Evolutionary conservation across 2,329 filamentous ascomycete species (phyloP), one percentile per base, ranked within the genome.

Genomic region (Aciculosporium take): DNA sequence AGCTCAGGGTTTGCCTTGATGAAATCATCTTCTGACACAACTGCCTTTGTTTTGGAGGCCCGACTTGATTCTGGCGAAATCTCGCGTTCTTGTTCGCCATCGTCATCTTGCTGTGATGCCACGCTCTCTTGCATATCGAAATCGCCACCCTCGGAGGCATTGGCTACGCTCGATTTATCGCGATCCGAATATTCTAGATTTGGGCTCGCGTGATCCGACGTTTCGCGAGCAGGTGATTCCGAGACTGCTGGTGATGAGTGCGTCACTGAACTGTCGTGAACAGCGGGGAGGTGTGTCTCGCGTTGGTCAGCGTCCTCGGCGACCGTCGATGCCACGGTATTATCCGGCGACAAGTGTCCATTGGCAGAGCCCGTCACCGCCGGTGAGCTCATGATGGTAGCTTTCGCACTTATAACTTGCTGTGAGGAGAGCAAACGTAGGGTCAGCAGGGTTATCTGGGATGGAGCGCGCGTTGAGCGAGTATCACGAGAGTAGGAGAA

Each of bases 1-100:
- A 98, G 70, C 63, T 94, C 87, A 34, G 91, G 91, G 55, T 98
- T 94, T 56, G 85, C 83, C 53, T 81, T 74, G 53, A 96, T 94
- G 56, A 79, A 88, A 36, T 87, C 80, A 45, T 91, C 81, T 52
- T 91, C 84, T 39, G 81, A 78, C 29, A 74, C 58, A 56, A 70
- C 60, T 49, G 70, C 62, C 64, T 84, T 82, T 63, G 87, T 81
- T 69, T 94, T 94, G 46, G 71, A 63, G 38, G 72, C 74, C 56
- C 77, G 72, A 48, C 71, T 72, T 33, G 81, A 84, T 53, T 80
- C 79, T 53, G 77, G 73, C 36, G 86, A 91, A 55, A 76, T 76
- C 49, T 80, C 84, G 53, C 71, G 67, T 49, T 72, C 71, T 46
- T 71, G 69, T 39, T 65, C 62, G 39, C 55, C 61, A 42, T 60